phyloP scores from a whole-genome alignment of 768 basidiomycete genomes.

The Auricularia auricula-judae region DNA sequence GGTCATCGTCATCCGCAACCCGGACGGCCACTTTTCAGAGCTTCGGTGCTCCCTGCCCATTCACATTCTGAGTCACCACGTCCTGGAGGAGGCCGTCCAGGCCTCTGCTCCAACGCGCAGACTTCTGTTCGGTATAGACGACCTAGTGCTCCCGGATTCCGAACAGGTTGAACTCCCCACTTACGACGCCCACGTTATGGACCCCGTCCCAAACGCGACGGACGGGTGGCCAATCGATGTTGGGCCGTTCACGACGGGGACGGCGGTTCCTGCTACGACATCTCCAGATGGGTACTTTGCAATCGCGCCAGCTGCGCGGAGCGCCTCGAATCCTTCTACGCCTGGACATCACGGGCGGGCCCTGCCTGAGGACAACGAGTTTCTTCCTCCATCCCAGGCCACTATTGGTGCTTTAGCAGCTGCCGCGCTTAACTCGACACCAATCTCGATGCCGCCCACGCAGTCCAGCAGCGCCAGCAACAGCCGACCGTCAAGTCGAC shows the following conservation, averaged over 20 bases:
- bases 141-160: constrained; percentile 31
- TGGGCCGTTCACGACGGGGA: not conserved
- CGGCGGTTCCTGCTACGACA: not conserved
- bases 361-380: not conserved
- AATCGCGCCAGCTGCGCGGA: not conserved
- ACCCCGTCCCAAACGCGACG: constrained; percentile 50
- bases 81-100: constrained; percentile 65
- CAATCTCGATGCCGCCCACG: constrained; percentile 9
- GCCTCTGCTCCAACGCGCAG: constrained; percentile 68
- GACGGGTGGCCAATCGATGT: constrained; percentile 3
- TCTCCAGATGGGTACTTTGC: not conserved
- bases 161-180: constrained; percentile 74
- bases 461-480: constrained; percentile 3
- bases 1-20: constrained; percentile 69
- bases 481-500: not conserved
- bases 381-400: not conserved
- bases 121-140: constrained; percentile 39
- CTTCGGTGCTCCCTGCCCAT: constrained; percentile 90
- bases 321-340: not conserved
- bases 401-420: not conserved
- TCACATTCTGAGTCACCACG: constrained; percentile 62
- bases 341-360: not conserved
- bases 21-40: constrained; percentile 87
- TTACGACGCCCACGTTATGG: constrained; percentile 81
- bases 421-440: constrained; percentile 1